phyloP scores from a whole-genome alignment of 2,329 filamentous ascomycete species.

The Monosporascus sp. region DNA sequence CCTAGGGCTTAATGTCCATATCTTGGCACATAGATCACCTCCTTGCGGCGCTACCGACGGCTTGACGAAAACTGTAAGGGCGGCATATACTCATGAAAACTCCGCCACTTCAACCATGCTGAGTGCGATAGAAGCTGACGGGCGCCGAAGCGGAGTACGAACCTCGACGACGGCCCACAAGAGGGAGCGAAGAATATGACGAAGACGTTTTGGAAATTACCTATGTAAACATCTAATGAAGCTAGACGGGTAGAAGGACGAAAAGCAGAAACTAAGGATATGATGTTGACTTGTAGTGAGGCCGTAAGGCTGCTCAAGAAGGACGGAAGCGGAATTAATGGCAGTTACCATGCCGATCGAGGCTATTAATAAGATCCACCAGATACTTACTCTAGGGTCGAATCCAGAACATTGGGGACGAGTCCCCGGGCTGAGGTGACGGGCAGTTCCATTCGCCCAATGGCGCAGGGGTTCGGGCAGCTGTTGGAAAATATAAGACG shows the following conservation, averaged over 20 bases:
- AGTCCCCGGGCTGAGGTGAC: neutral
- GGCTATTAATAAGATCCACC: neutral
- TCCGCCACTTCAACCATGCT: too few species aligned
- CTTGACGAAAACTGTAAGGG: too few species aligned
- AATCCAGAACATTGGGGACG: neutral
- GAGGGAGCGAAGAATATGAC: too few species aligned
- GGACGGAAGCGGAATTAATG: neutral
- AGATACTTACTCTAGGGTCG: neutral
- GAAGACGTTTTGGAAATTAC: too few species aligned
- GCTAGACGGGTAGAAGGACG: neutral
- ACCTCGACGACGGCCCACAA: too few species aligned
- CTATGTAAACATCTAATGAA: too few species aligned
- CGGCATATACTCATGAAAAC: too few species aligned
- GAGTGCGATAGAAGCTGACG: too few species aligned
- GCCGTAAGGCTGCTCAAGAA: neutral
- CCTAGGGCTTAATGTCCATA: too few species aligned
- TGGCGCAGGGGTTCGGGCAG: neutral
- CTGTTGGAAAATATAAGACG: neutral
- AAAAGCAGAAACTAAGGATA: neutral
- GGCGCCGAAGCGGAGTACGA: too few species aligned
- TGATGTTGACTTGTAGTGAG: neutral
- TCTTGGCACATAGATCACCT: too few species aligned
- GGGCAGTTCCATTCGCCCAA: neutral
- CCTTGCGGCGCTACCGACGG: too few species aligned
- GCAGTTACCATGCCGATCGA: neutral